Base-by-base conservation (phyloP, 208 protist genomes). In the Phytomonas serpens region DNA sequence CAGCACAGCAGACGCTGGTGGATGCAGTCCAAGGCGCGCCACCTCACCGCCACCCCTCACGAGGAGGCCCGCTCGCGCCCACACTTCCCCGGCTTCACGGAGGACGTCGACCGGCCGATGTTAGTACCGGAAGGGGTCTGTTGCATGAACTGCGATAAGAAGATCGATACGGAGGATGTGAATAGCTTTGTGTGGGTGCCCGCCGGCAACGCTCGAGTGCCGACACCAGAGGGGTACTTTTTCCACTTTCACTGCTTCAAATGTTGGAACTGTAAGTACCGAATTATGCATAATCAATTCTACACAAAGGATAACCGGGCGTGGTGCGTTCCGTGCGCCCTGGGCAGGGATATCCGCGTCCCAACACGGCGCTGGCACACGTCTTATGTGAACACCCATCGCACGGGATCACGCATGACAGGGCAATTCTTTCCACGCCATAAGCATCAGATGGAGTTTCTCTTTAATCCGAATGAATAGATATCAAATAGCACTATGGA, bases 181-280 rank as follows among this genome's bases (percentile, higher is more conserved):
- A 94, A 94, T 68, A 93, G 87, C 77, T 94, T 91, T 77, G 91
- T 96, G 23, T 96, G 91, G 89, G 83, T 96, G 14, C 91, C 91
- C 0, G 77, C 91, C 4, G 91, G 91, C 30, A 94, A 96, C 76
- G 91, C 91, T 4, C 80, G 85, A 5, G 81, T 90, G 61, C 91
- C 91, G 37, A 96, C 91, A 13, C 65, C 61, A 73, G 83, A 93
- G 76, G 91, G 91, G 38, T 96, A 96, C 79, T 93, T 96, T 67
- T 96, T 96, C 72, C 91, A 96, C 75, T 85, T 92, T 68, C 77
- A 80, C 47, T 96, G 91, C 82, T 96, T 96, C 82, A 96, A 96
- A 77, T 96, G 91, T 68, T 88, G 83, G 81, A 79, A 86, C 64
- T 96, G 91, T 77, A 90, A 90, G 76, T 83, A 86, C 68, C 83